Evolutionary conservation across 345 rosid genomes (phyloP).

Genomic region (Eucalyptus leucophloia): DNA sequence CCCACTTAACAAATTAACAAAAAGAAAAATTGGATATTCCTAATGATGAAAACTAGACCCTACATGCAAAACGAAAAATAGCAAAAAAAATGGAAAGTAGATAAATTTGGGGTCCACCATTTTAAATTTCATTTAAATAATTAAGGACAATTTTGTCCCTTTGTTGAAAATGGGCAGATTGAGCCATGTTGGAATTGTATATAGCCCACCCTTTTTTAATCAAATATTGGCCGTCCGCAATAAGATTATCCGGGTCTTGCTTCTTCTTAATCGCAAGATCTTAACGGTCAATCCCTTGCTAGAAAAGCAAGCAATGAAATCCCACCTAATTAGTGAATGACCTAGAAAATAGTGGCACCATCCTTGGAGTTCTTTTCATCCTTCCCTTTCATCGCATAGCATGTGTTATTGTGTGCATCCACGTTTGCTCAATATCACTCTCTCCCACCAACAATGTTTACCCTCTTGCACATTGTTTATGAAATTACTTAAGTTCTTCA

Average conservation of each 20-base stretch:
- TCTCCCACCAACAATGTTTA: background rate
- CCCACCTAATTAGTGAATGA: background rate
- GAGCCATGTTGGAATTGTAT: background rate
- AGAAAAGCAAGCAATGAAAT: slow-evolving; percentile 15
- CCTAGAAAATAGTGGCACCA: background rate
- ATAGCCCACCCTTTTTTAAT: background rate
- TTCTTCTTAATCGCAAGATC: background rate
- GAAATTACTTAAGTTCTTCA: background rate
- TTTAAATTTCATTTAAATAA: background rate
- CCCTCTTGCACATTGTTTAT: background rate
- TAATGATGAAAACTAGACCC: background rate
- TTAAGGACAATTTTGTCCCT: background rate
- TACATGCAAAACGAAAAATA: background rate
- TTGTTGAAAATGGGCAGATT: background rate
- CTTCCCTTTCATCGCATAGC: background rate
- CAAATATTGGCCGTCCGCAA: background rate
- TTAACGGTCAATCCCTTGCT: slow-evolving; percentile 26
- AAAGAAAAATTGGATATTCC: background rate
- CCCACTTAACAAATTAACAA: background rate
- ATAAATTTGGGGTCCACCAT: background rate
- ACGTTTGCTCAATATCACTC: background rate
- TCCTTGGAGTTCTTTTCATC: background rate
- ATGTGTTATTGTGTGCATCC: background rate
- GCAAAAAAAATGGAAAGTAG: background rate
- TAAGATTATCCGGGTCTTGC: background rate